phyloP scores from a whole-genome alignment of 345 rosid species.

The Gossypium stocksii region DNA sequence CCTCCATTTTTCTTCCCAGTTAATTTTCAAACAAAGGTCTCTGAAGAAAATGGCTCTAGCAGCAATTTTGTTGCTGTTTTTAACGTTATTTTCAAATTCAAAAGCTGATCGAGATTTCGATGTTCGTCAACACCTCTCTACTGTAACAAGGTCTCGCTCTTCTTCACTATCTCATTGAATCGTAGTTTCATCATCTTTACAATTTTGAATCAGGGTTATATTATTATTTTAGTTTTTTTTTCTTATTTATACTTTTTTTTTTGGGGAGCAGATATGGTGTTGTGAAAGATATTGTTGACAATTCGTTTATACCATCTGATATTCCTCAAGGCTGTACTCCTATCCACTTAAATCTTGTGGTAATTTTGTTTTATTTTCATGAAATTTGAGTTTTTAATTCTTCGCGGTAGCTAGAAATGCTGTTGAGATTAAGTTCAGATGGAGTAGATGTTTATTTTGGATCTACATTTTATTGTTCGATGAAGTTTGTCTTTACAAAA shows the following conservation, averaged over 20 bases:
- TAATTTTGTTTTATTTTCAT: conserved; percentile 25
- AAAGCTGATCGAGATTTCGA: conserved; percentile 49
- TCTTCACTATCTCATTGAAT: not conserved
- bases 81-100: conserved; percentile 23
- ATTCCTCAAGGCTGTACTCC: conserved; percentile 66
- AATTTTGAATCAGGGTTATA: not conserved
- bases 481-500: not conserved
- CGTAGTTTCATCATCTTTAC: not conserved
- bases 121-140: conserved; percentile 64
- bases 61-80: conserved; percentile 18
- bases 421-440: not conserved
- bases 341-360: conserved; percentile 89
- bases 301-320: conserved; percentile 34
- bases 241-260: not conserved
- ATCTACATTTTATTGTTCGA: not conserved
- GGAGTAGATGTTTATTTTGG: not conserved
- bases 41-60: conserved; percentile 20
- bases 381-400: not conserved
- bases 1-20: not conserved
- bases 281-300: conserved; percentile 43
- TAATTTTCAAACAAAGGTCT: not conserved
- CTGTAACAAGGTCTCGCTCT: conserved; percentile 52
- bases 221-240: not conserved
- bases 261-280: conserved; percentile 56
- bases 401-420: not conserved